Conservation (phyloP, 2,329 filamentous ascomycete species). For the Coniochaeta ligniaria region DNA sequence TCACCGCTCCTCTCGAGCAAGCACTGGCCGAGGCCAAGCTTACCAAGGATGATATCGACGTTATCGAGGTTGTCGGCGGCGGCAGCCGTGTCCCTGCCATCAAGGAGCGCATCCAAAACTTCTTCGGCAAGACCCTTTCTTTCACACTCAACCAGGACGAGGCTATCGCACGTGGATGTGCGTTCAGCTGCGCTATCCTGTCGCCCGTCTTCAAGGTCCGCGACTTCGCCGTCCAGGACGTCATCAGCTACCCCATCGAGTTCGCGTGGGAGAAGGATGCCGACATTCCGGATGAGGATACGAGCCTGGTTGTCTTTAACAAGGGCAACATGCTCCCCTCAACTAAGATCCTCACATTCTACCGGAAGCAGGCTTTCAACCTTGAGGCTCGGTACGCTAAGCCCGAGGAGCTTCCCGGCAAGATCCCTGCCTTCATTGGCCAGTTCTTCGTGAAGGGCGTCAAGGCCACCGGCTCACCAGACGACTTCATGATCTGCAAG, state of each 20-base stretch:
- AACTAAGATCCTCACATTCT: slow-evolving; percentile 98
- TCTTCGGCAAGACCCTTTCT: slow-evolving; percentile 87
- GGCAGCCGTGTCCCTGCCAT: slow-evolving; percentile 88
- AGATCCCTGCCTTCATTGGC: slow-evolving; percentile 90
- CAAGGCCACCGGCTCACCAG: slow-evolving; percentile 75
- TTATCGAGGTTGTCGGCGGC: slow-evolving; percentile 88
- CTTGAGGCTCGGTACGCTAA: slow-evolving; percentile 91
- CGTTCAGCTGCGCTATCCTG: slow-evolving; percentile 95
- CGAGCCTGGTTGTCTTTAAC: slow-evolving; percentile 94
- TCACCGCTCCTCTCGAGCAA: slow-evolving; percentile 73
- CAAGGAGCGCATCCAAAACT: slow-evolving; percentile 82
- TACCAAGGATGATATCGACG: slow-evolving; percentile 84
- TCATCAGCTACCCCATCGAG: slow-evolving; percentile 96
- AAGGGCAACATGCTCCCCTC: slow-evolving; percentile 95
- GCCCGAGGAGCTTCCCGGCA: slow-evolving; percentile 79
- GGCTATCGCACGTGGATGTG: slow-evolving; percentile 89
- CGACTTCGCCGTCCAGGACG: slow-evolving; percentile 95
- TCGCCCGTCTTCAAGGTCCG: slow-evolving; percentile 97
- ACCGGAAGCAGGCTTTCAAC: slow-evolving; percentile 95
- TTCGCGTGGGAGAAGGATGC: slow-evolving; percentile 98
- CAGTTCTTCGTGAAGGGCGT: slow-evolving; percentile 97
- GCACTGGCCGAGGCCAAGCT: slow-evolving; percentile 92
- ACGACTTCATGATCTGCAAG: slow-evolving; percentile 99
- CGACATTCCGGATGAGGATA: slow-evolving; percentile 98
- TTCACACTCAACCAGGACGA: slow-evolving; percentile 99